Evolutionary conservation across 192 early-diverging fungal species (phyloP), one percentile per base, ranked within the genome.

Genomic region (Rhizophagus prolifer): DNA sequence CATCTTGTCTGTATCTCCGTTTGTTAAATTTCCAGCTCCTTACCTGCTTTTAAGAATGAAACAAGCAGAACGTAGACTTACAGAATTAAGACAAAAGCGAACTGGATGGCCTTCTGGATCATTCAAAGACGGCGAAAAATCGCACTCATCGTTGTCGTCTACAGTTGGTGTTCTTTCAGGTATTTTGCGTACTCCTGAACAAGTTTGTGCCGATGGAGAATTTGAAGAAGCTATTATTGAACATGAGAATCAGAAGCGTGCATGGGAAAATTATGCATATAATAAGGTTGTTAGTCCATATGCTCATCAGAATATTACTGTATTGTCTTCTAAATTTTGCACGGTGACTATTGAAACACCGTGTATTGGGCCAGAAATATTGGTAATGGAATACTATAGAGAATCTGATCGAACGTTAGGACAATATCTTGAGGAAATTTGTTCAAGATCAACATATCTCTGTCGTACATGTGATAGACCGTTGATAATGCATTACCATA

Each of bases 1-100:
- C 1, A 91, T 94, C 50, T 84, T 99, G 13, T 97, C 96, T 1
- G 95, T 90, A 4, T 97, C 96, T 0, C 95, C 95, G 2, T 90
- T 89, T 81, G 95, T 99, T 28, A 81, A 81, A 44, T 96, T 96
- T 76, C 92, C 94, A 14, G 90, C 91, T 6, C 97, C 97, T 1
- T 95, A 94, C 79, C 82, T 96, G 19, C 83, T 99, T 54, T 81
- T 84, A 19, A 78, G 83, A 26, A 86, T 92, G 85, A 88, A 85
- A 30, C 83, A 89, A 19, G 88, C 88, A 26, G 93, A 76, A 76
- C 41, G 61, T 25, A 76, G 34, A 36, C 21, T 67, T 26, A 23
- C 63, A 50, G 64, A 58, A 31, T 44, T 76, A 28, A 23, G 1
- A n/a, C 47, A 31, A 12, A 61, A 58, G 58, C 71, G 71, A 19